Evolutionary conservation across 2,329 filamentous ascomycete species (phyloP), one percentile per base, ranked within the genome.

Genomic region (Metarhizium anisopliae): DNA sequence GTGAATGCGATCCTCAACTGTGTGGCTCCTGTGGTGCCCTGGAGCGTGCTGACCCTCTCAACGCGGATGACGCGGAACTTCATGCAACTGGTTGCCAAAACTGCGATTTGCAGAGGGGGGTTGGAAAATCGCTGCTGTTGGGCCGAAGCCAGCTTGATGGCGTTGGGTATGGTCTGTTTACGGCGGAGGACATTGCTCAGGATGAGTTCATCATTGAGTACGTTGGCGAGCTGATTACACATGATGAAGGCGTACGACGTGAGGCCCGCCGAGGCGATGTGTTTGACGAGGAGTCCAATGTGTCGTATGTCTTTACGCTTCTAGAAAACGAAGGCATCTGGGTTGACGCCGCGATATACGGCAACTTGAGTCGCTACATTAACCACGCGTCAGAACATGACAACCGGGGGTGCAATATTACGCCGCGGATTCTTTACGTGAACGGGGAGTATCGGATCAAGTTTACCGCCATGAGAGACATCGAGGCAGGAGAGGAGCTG

Each of bases 141-240:
- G 90, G 88, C 2, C 77, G 84, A 54, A 91, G 87, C 50, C 82
- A 83, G 58, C 79, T 92, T 13, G 77, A 81, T 53, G 78, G 77
- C 2, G 82, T 86, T 55, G 89, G 89, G 0, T 90, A 90, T 59
- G 90, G 89, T 0, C 75, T 94, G 0, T 93, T 87, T 65, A 79
- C 85, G 1, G 85, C 84, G 4, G 84, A 90, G 64, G 75, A 83
- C 55, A 83, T 90, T 58, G 73, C 74, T 3, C 77, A 80, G 58
- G 83, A 85, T 53, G 85, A 88, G n/a, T 93, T 88, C 61, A 77
- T 94, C 18, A 86, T 88, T 36, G 90, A 94, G 67, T 94, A 94
- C 67, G 83, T 84, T 2, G 90, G 90, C 50, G 90, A 94, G 67
- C 76, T 90, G 11, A 85, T 93, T 56, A 84, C 82, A 4, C 79